A percentile compares a stretch with the other conserved stretches of the same genome.
phyloP scores from a whole-genome alignment of 2,329 filamentous ascomycete species.

The Epichloe gansuensis region DNA sequence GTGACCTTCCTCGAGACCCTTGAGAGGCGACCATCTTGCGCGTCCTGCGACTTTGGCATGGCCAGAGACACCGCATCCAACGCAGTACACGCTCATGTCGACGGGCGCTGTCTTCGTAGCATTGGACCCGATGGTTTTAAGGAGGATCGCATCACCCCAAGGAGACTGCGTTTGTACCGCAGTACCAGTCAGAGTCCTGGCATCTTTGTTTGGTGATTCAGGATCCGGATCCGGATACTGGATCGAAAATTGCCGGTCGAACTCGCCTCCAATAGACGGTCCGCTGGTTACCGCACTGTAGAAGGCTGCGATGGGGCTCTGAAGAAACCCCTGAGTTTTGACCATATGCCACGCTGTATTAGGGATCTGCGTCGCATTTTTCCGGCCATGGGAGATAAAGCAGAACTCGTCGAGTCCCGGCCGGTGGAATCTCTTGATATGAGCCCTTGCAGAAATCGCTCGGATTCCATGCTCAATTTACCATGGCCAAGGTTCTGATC shows the following conservation, averaged over 20 bases:
- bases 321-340: not conserved
- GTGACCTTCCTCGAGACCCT: constrained; percentile 13
- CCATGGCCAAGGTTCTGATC: constrained; percentile 3
- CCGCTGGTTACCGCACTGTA: constrained; percentile 2
- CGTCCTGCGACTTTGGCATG: constrained; percentile 1
- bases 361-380: constrained; percentile 1
- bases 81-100: constrained; percentile 2
- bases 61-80: constrained; percentile 5
- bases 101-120: too few species aligned
- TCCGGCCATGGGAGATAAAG: not conserved
- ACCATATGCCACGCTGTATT: constrained; percentile 6
- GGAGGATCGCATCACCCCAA: constrained; percentile 4
- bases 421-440: not conserved
- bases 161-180: not conserved
- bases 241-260: constrained; percentile 10
- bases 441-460: constrained; percentile 6
- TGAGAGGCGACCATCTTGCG: constrained; percentile 3
- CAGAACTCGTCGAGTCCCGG: not conserved
- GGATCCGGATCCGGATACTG: constrained; percentile 13
- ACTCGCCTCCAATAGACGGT: constrained; percentile 5
- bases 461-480: constrained; percentile 6
- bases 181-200: not conserved
- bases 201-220: not conserved
- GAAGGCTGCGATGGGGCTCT: not conserved
- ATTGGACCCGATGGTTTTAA: not conserved